Base-by-base conservation (phyloP, 495 filamentous ascomycete species). In the Neurospora intermedia region DNA sequence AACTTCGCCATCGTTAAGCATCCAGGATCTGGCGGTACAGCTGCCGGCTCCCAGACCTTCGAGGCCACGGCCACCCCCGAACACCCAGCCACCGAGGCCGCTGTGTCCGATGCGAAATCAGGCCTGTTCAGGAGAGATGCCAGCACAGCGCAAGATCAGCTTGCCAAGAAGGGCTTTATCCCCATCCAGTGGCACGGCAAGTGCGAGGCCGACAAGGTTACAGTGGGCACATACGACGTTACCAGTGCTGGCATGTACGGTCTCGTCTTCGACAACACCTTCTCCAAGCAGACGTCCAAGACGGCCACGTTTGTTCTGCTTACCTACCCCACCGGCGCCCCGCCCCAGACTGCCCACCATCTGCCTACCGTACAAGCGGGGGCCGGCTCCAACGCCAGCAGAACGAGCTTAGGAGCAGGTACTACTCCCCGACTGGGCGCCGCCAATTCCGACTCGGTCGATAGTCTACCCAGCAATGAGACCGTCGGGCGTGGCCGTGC, bases 1-100 rank as follows among this genome's bases (percentile, higher is more conserved):
- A 97, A 98, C 82, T 97, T 98, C 79, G 96, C 92, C 78, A 91
- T 99, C 79, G 97, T 98, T 84, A 97, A 97, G 78, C 96, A 98
- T 80, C 95, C 96, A 20, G 93, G 93, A 72, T 87, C 89, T 76
- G 87, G 87, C 73, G 84, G 76, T 35, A 87, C 90, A 27, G 86
- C 82, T 74, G 81, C 89, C 73, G 85, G 83, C 74, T 85, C 83
- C 59, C 84, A 87, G n/a, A 71, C 76, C 15, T 83, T 84, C 77
- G 85, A 87, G 46, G 74, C 83, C 69, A 62, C 54, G 16, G 74
- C 79, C 69, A 59, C 82, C 48, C 81, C 85, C 71, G 84, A 84
- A 27, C 76, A 82, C 7, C 82, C 80, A 73, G 84, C 82, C 76
- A 83, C 88, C 71, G 81, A 83, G 35, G 78, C 75, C 74, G 81